Base-by-base conservation (phyloP, 805 yeast genomes). In the Candida quercuum region DNA sequence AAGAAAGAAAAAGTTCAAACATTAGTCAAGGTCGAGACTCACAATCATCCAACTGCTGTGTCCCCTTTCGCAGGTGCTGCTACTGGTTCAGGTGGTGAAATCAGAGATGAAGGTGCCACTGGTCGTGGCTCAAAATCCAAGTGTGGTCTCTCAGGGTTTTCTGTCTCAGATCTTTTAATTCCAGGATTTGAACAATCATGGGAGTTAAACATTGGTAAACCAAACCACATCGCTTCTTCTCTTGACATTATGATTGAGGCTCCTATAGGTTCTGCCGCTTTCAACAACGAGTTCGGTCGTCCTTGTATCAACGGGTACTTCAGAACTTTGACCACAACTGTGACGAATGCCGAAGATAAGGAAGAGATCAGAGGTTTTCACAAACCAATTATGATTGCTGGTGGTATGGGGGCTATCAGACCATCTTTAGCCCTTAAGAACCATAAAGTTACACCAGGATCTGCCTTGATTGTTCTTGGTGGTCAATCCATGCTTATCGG, bases 11-110 rank as follows among this genome's bases (percentile, higher is more conserved):
- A 67, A 34, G 94, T 91, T 16, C 93, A 89, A 47, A 86, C 94
- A 55, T 69, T 93, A 49, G 86, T 89, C 56, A 93, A 93, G 62
- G 99, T 93, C 36, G 99, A 93, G 66, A 93, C 99, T 19, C 99
- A 93, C 63, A 93, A 93, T 67, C 99, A 93, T 63, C 99, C 99
- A 38, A 93, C 99, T 19, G 99, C 99, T 1, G 97, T 93, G 5
- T 91, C 98, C 18, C 99, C 99, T 28, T 93, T 87, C 66, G 89
- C 99, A 3, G 99, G 99, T 63, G 99, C 99, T 23, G 95, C 99
- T 30, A 93, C 99, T 12, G 99, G 99, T 46, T 89, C 98, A 10
- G 99, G 99, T 61, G 99, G 99, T 69, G 99, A 93, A 66, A 93
- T 93, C 56, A 86, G 99, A 73, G 99, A 93, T 64, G 99, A 93